Conservation (phyloP, 1,139 yeast species). For the Yamadazyma taylorii region DNA sequence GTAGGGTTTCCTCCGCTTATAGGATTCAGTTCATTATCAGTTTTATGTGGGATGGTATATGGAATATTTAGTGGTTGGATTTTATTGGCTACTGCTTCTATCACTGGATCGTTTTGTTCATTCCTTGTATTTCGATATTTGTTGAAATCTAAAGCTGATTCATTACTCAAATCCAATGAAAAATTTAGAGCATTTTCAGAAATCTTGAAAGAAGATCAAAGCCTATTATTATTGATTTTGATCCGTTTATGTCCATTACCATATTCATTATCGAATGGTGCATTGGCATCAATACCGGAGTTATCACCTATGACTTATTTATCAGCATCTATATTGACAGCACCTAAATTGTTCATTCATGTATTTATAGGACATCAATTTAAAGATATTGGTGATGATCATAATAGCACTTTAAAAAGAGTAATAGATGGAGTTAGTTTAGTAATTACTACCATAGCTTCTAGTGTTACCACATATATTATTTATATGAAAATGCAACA, state of each 20-base stretch:
- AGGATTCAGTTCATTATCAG: constrained; percentile 73
- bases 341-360: constrained; percentile 80
- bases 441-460: constrained; percentile 54
- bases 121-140: constrained; percentile 67
- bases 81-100: constrained; percentile 65
- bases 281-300: constrained; percentile 82
- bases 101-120: constrained; percentile 71
- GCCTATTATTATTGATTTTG: constrained; percentile 65
- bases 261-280: constrained; percentile 89
- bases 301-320: constrained; percentile 61
- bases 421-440: constrained; percentile 66
- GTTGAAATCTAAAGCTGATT: constrained; percentile 55
- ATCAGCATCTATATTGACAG: constrained; percentile 69
- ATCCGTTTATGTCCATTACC: constrained; percentile 90
- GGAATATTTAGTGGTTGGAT: constrained; percentile 85
- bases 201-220: constrained; percentile 62
- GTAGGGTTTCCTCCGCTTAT: constrained; percentile 82
- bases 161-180: constrained; percentile 51
- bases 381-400: constrained; percentile 63
- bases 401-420: constrained; percentile 51
- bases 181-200: constrained; percentile 75
- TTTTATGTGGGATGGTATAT: constrained; percentile 77
- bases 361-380: constrained; percentile 79
- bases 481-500: constrained; percentile 63
- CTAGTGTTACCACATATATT: constrained; percentile 65